Percentiles rank a stretch among this genome's conserved stretches.
Evolutionary conservation across 768 basidiomycete species (phyloP).

Genomic region (Termitomyces sp.): DNA sequence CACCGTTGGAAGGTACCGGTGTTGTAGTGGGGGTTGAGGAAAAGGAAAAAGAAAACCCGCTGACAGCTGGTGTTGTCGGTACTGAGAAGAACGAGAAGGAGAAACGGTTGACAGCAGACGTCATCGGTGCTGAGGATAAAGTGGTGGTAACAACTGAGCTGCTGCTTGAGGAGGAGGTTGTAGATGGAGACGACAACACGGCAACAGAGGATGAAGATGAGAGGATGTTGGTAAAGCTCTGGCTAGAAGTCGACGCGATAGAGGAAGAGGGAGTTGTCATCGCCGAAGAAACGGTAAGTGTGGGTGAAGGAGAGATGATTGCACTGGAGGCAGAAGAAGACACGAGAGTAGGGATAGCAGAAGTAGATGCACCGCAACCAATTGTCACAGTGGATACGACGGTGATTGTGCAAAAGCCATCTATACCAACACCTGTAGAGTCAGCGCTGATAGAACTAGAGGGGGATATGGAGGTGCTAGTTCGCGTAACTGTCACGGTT

Average conservation of each 20-base stretch:
- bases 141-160: slow-evolving; percentile 6
- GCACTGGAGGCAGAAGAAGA: not conserved
- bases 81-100: not conserved
- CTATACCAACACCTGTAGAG: slow-evolving; percentile 21
- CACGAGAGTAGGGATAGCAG: slow-evolving; percentile 11
- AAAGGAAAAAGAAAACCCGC: slow-evolving; percentile 9
- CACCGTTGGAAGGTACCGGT: slow-evolving; percentile 5
- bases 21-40: slow-evolving; percentile 10
- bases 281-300: not conserved
- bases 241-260: not conserved
- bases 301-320: not conserved
- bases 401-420: slow-evolving; percentile 35
- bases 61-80: not conserved
- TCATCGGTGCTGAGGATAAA: not conserved
- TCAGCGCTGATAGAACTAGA: slow-evolving; percentile 4
- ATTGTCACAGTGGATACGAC: slow-evolving; percentile 29
- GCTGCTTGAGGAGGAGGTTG: slow-evolving; percentile 2
- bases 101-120: not conserved
- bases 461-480: not conserved
- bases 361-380: slow-evolving; percentile 16
- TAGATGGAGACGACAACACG: slow-evolving; percentile 1
- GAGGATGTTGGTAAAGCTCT: not conserved
- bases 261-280: not conserved
- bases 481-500: not conserved
- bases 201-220: not conserved